Evolutionary conservation across 2,329 filamentous ascomycete species (phyloP).

Genomic region (Aspergillus sp.): DNA sequence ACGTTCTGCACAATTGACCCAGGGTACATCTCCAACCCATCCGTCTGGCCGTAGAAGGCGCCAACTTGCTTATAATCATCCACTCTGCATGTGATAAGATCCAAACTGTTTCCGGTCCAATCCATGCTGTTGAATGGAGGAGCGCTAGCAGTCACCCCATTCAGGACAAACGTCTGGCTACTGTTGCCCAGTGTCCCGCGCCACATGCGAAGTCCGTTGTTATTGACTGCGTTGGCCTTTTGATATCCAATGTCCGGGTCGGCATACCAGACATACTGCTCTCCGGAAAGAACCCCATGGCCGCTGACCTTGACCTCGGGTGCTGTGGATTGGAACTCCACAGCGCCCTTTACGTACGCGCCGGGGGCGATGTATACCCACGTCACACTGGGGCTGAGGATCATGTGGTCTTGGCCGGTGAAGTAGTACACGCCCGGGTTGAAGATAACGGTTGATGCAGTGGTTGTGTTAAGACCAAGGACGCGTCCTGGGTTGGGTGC

Average conservation of each 20-base stretch:
- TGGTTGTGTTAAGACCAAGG: too few species aligned
- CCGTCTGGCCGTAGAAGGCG: conserved; percentile 34
- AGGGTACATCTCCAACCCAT: conserved; percentile 32
- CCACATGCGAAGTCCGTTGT: conserved; percentile 29
- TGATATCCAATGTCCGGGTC: conserved; percentile 24
- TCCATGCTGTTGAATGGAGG: conserved; percentile 38
- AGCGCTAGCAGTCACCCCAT: conserved; percentile 26
- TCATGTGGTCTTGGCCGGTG: too few species aligned
- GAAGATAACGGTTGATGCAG: too few species aligned
- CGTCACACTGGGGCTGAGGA: too few species aligned
- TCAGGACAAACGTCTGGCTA: conserved; percentile 19
- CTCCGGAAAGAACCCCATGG: conserved; percentile 33
- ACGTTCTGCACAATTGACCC: conserved; percentile 24
- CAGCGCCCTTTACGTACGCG: conserved; percentile 35
- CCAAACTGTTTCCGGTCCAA: conserved; percentile 8
- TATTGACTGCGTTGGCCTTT: conserved; percentile 20
- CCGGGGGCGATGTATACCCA: conserved; percentile 27
- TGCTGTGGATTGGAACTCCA: conserved; percentile 23
- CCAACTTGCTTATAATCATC: conserved; percentile 37
- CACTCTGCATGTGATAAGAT: conserved; percentile 2
- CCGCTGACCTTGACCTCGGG: conserved; percentile 27
- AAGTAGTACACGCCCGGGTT: too few species aligned
- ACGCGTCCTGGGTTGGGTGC: too few species aligned
- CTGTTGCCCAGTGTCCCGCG: conserved; percentile 13
- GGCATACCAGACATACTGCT: conserved; percentile 36